Percentiles rank a stretch among this genome's conserved stretches.
Evolutionary conservation across 768 basidiomycete species (phyloP).

Genomic region (Leucogyrophana mollusca): DNA sequence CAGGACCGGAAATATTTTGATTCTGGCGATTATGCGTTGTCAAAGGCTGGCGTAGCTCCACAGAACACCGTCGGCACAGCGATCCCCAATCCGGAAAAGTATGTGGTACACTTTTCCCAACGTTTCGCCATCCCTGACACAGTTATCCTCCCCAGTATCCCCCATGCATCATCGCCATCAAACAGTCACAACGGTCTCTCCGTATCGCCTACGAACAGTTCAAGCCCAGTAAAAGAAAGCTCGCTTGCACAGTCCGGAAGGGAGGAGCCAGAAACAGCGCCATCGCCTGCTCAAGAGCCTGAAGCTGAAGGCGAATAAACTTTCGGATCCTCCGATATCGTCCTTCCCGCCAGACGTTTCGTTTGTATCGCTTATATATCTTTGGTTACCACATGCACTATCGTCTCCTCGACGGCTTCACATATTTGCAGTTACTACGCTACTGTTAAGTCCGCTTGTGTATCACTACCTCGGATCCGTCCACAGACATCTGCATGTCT

Average conservation of each 20-base stretch:
- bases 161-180: slow-evolving; percentile 80
- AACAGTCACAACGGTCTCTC: slow-evolving; percentile 56
- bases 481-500: no score
- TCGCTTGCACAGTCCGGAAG: slow-evolving; percentile 32
- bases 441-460: no score
- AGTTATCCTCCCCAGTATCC: slow-evolving; percentile 56
- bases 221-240: slow-evolving; percentile 65
- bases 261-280: slow-evolving; percentile 15
- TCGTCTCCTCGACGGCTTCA: not conserved
- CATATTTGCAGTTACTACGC: slow-evolving; percentile 2
- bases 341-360: slow-evolving; percentile 4
- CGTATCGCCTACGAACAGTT: slow-evolving; percentile 71
- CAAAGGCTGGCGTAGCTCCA: slow-evolving; percentile 90
- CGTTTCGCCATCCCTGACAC: slow-evolving; percentile 1
- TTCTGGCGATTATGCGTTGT: slow-evolving; percentile 97
- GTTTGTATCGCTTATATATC: slow-evolving; percentile 10
- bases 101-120: slow-evolving; percentile 28
- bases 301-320: slow-evolving; percentile 11
- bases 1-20: slow-evolving; percentile 99
- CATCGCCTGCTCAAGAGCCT: slow-evolving; percentile 7
- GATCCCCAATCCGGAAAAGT: slow-evolving; percentile 98
- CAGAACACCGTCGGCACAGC: slow-evolving; percentile 91
- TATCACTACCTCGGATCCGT: no score
- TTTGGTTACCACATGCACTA: slow-evolving; percentile 1
- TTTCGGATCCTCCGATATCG: slow-evolving; percentile 3